These are phyloP conservation scores for Sphaerosporella brunnea DNA, from an alignment of 495 filamentous ascomycete genomes.

Conservation along the genomic window DNA sequence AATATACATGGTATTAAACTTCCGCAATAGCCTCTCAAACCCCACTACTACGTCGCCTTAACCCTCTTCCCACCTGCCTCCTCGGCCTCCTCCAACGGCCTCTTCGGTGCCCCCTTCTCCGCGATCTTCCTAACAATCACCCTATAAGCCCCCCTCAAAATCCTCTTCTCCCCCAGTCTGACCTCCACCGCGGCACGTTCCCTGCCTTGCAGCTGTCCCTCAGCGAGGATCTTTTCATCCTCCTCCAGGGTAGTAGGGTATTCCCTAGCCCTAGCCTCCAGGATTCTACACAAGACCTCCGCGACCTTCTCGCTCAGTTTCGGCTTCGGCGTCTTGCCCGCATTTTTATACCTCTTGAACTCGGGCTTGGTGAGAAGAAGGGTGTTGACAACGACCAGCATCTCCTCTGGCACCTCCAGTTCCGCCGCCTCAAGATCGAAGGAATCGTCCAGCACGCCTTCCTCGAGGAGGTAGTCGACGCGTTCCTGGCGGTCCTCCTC, in stretches of 20 bases:
- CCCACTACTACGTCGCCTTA: too few species aligned
- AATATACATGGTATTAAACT: too few species aligned
- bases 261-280: slow-evolving; percentile 28
- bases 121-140: slow-evolving; percentile 10
- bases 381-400: slow-evolving; percentile 22
- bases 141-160: slow-evolving; percentile 32
- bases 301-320: slow-evolving; percentile 32
- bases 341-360: slow-evolving; percentile 26
- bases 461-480: slow-evolving; percentile 20
- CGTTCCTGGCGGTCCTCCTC: slow-evolving; percentile 33
- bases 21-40: too few species aligned
- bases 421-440: slow-evolving; percentile 17
- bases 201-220: slow-evolving; percentile 27
- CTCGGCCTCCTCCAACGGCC: too few species aligned
- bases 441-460: slow-evolving; percentile 17
- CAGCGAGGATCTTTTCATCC: slow-evolving; percentile 38
- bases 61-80: too few species aligned
- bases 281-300: slow-evolving; percentile 24
- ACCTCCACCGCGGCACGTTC: slow-evolving; percentile 56
- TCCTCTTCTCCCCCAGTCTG: slow-evolving; percentile 60
- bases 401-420: slow-evolving; percentile 20
- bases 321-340: slow-evolving; percentile 26
- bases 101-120: slow-evolving; percentile 5
- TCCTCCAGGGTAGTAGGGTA: slow-evolving; percentile 48
- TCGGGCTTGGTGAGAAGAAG: slow-evolving; percentile 29